A percentile compares a stretch with the other conserved stretches of the same genome.
Evolutionary conservation across 1,284 basidiomycete genomes (phyloP).

Genomic region (Leccinum cinnamomeum): DNA sequence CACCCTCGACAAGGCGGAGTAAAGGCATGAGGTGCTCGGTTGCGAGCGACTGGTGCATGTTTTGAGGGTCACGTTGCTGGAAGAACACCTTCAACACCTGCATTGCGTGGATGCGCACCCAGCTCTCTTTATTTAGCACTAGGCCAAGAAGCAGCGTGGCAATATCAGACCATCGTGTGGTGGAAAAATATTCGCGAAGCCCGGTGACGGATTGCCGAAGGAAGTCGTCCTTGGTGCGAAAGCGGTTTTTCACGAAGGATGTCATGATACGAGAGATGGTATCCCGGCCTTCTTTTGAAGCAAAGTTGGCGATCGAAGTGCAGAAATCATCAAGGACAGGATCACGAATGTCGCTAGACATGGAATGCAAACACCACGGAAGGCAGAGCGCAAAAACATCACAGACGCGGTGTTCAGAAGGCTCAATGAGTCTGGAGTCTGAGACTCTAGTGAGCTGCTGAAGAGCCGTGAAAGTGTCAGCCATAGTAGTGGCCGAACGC

Average conservation of each 20-base stretch:
- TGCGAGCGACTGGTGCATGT: conserved; percentile 71
- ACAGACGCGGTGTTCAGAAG: conserved; percentile 69
- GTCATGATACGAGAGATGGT: conserved; percentile 86
- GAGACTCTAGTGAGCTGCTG: conserved; percentile 63
- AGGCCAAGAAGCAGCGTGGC: conserved; percentile 83
- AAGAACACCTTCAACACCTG: conserved; percentile 89
- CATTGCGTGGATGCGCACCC: conserved; percentile 83
- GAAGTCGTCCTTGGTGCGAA: conserved; percentile 93
- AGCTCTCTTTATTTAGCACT: conserved; percentile 82
- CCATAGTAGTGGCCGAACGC: conserved; percentile 74
- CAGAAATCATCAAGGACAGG: conserved; percentile 70
- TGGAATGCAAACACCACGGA: conserved; percentile 89
- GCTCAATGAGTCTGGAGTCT: conserved; percentile 72
- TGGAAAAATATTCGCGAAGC: conserved; percentile 79
- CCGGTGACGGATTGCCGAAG: conserved; percentile 85
- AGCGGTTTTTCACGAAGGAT: conserved; percentile 85
- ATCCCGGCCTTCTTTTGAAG: conserved; percentile 68
- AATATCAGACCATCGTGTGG: conserved; percentile 71
- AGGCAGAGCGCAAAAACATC: conserved; percentile 83
- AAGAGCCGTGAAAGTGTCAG: conserved; percentile 70
- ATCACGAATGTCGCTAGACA: conserved; percentile 65
- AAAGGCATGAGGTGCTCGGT: conserved; percentile 91
- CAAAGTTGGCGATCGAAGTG: conserved; percentile 70
- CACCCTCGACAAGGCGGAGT: conserved; percentile 81
- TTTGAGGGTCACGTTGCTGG: conserved; percentile 80